These are phyloP conservation scores for Breviolum minutum DNA, from an alignment of 73 alveolate genomes.

Conservation along the genomic window DNA sequence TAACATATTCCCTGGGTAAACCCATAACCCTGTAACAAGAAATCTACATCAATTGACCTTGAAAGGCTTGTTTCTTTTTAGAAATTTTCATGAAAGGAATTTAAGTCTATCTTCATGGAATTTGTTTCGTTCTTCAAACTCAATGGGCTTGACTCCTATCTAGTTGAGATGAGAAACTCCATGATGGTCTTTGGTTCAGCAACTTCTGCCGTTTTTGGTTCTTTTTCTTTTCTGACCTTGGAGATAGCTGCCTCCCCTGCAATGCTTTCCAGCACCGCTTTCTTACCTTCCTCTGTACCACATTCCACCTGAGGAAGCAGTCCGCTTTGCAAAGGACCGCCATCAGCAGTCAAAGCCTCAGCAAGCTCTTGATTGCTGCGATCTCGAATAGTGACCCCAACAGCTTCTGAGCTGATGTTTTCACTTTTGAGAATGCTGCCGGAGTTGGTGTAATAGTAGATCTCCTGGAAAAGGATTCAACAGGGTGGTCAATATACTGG, in stretches of 20 bases:
- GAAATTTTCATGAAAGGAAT: too few species aligned
- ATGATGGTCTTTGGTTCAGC: too few species aligned
- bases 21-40: too few species aligned
- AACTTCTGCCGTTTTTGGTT: not conserved
- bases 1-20: too few species aligned
- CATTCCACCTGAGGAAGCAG: not conserved
- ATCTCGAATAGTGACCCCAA: not conserved
- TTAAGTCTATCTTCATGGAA: too few species aligned
- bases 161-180: too few species aligned
- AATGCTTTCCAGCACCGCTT: not conserved
- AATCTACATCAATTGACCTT: too few species aligned
- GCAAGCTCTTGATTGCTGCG: not conserved
- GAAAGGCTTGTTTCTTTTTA: too few species aligned
- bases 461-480: not conserved
- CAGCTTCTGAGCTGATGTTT: not conserved
- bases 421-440: not conserved
- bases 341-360: not conserved
- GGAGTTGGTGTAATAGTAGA: not conserved
- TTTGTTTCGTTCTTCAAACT: too few species aligned
- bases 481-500: too few species aligned
- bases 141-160: too few species aligned
- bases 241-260: not conserved
- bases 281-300: not conserved
- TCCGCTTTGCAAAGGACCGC: not conserved
- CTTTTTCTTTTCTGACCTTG: not conserved